Evolutionary conservation across 371 early-diverging fungal species (phyloP).

Genomic region (Saksenaea vasiformis): DNA sequence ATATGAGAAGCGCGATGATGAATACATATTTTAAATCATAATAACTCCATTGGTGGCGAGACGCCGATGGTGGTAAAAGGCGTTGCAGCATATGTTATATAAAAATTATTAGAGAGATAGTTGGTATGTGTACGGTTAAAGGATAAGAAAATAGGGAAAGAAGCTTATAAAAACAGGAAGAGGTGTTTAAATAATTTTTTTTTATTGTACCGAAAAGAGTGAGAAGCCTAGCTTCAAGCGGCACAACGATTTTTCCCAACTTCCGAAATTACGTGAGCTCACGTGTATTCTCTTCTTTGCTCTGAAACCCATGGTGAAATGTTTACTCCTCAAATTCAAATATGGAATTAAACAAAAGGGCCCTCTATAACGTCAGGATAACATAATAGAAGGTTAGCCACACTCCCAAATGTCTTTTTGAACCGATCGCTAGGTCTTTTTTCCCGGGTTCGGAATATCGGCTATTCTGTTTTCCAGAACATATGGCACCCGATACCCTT

Average conservation of each 20-base stretch:
- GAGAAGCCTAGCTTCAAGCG: neutral
- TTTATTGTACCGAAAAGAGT: neutral
- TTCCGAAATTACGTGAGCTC: neutral
- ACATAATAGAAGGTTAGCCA: neutral
- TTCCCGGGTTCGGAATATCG: neutral
- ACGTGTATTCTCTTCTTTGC: neutral
- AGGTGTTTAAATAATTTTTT: neutral
- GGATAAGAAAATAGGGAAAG: neutral
- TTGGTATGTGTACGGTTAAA: neutral
- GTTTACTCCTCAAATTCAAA: neutral
- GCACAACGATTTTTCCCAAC: slow-evolving; percentile 1
- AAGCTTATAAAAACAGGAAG: neutral
- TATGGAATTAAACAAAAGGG: neutral
- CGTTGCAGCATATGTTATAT: neutral
- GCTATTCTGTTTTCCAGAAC: neutral
- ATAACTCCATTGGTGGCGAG: neutral
- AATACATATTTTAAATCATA: slow-evolving; percentile 25
- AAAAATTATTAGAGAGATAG: neutral
- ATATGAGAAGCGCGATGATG: slow-evolving; percentile 17
- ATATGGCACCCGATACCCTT: neutral
- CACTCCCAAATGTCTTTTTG: neutral
- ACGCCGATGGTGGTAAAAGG: neutral
- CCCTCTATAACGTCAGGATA: neutral
- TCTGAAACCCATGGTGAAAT: slow-evolving; percentile 2
- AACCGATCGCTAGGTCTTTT: neutral